These are phyloP conservation scores for Fusarium papillatum DNA, from an alignment of 2,329 filamentous ascomycete species.

Conservation along the genomic window DNA sequence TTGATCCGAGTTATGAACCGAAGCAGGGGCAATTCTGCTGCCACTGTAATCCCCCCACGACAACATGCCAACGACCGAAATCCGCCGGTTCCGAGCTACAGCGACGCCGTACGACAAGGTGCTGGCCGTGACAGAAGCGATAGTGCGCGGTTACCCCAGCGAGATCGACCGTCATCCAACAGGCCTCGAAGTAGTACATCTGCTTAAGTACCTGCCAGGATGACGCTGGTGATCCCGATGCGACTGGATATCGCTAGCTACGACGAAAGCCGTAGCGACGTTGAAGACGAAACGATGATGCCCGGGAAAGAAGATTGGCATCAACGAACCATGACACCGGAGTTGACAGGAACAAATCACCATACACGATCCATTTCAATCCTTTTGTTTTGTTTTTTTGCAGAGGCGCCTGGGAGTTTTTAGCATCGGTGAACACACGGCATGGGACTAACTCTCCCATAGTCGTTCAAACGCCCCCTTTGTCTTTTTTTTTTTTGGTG, in stretches of 20 bases:
- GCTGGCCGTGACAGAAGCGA: slow-evolving; percentile 45
- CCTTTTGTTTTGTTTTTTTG: slow-evolving; percentile 27
- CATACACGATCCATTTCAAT: slow-evolving; percentile 41
- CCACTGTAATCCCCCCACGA: slow-evolving; percentile 49
- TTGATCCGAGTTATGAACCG: slow-evolving; percentile 65
- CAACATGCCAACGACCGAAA: slow-evolving; percentile 40
- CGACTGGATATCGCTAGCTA: not conserved
- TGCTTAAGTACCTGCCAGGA: slow-evolving; percentile 9
- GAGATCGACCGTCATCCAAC: slow-evolving; percentile 24
- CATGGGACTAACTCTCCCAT: slow-evolving; percentile 24
- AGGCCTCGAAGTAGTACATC: slow-evolving; percentile 37
- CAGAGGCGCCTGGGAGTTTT: slow-evolving; percentile 46
- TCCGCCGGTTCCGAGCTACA: slow-evolving; percentile 87
- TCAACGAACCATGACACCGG: slow-evolving; percentile 37
- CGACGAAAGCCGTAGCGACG: slow-evolving; percentile 11
- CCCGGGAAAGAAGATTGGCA: slow-evolving; percentile 19
- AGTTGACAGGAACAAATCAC: slow-evolving; percentile 36
- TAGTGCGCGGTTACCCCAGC: slow-evolving; percentile 39
- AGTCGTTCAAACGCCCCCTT: slow-evolving; percentile 6
- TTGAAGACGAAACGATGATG: slow-evolving; percentile 22
- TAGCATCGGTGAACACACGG: slow-evolving; percentile 33
- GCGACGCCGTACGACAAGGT: slow-evolving; percentile 76
- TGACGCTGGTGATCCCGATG: not conserved
- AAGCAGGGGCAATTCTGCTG: slow-evolving; percentile 64
- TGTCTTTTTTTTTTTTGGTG: slow-evolving; percentile 16